Evolutionary conservation across 345 rosid genomes (phyloP).

Genomic region (Brassica juncea): DNA sequence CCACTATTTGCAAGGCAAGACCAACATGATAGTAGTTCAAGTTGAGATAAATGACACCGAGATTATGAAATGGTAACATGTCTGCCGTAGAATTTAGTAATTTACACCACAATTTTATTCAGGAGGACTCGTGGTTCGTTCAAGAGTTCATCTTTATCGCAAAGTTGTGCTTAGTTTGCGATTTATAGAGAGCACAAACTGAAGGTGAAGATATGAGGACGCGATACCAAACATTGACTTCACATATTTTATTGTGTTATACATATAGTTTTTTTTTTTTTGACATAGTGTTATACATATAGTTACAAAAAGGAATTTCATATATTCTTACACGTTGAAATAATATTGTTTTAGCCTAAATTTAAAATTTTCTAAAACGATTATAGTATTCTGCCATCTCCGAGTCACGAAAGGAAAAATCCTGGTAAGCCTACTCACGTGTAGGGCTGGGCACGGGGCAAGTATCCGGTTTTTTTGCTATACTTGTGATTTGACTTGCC

Average conservation of each 20-base stretch:
- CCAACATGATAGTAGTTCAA: too few species aligned
- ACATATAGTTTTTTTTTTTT: background rate
- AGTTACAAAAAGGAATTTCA: background rate
- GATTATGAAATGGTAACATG: too few species aligned
- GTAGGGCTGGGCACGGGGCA: too few species aligned
- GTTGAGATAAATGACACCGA: too few species aligned
- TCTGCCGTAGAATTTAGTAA: too few species aligned
- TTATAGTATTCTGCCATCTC: constrained; percentile 1
- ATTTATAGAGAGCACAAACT: background rate
- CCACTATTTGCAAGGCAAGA: background rate
- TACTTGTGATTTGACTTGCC: too few species aligned
- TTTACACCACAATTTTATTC: too few species aligned
- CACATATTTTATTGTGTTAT: background rate
- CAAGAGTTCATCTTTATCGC: background rate
- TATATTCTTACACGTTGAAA: background rate
- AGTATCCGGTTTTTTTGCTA: too few species aligned
- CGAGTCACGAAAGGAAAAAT: constrained; percentile 16
- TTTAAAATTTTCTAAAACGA: background rate
- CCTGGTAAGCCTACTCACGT: background rate
- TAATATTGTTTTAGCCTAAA: background rate
- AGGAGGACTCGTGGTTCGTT: background rate
- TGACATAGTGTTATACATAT: background rate
- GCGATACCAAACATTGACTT: background rate
- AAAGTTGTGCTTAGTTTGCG: background rate
- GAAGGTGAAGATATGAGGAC: background rate